These are phyloP conservation scores for Tardiomyces digboiensis DNA, from an alignment of 1,139 yeast genomes.

Conservation along the genomic window DNA sequence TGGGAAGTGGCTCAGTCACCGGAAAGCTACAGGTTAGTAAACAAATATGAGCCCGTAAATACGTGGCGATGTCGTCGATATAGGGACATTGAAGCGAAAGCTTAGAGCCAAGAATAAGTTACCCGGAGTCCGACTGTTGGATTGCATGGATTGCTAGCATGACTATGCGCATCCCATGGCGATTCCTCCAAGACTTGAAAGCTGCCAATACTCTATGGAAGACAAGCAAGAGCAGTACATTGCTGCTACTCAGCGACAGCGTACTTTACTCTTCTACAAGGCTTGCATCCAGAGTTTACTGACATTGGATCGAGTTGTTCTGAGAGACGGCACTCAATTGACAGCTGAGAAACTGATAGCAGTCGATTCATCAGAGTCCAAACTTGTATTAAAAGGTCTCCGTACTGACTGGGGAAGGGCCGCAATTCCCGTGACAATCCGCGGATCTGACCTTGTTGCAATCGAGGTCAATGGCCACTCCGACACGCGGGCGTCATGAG, in stretches of 20 bases:
- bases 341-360: constrained; percentile 12
- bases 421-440: constrained; percentile 9
- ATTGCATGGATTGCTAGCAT: too few species aligned
- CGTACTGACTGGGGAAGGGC: constrained; percentile 17
- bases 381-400: constrained; percentile 13
- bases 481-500: too few species aligned
- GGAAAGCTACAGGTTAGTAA: background rate
- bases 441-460: constrained; percentile 14
- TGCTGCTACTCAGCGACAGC: constrained; percentile 13
- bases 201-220: too few species aligned
- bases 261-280: constrained; percentile 11
- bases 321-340: constrained; percentile 7
- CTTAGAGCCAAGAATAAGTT: too few species aligned
- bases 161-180: too few species aligned
- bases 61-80: too few species aligned
- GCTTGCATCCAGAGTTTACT: constrained; percentile 3
- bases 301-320: constrained; percentile 3
- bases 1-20: constrained; percentile 1
- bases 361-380: constrained; percentile 18
- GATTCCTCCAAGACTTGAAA: too few species aligned
- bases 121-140: too few species aligned
- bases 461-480: constrained; percentile 3
- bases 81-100: too few species aligned
- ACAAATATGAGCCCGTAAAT: too few species aligned
- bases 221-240: background rate